Conservation (phyloP, 768 basidiomycete species). For the Termitomyces titanicus region DNA sequence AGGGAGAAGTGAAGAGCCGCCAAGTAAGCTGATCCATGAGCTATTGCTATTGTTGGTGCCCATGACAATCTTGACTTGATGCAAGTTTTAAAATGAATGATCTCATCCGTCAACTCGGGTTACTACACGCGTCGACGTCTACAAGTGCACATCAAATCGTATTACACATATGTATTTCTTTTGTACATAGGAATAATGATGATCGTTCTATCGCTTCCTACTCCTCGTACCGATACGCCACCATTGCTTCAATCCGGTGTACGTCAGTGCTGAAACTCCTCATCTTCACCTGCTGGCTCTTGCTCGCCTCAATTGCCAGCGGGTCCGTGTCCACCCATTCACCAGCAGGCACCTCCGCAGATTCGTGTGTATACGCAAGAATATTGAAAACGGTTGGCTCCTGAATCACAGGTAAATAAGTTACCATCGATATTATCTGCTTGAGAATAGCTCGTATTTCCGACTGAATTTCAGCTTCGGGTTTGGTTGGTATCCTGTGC, state of each 20-base stretch:
- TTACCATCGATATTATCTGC: constrained; percentile 96
- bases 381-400: constrained; percentile 98
- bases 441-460: constrained; percentile 98
- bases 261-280: constrained; percentile 96
- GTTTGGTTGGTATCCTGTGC: constrained; percentile 54
- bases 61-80: constrained; percentile 24
- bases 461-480: constrained; percentile 88
- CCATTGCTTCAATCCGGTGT: constrained; percentile 98
- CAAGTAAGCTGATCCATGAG: constrained; percentile 8
- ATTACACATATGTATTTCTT: too few species aligned
- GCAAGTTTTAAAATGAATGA: constrained; percentile 9
- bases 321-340: constrained; percentile 98
- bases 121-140: too few species aligned
- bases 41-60: constrained; percentile 17
- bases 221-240: constrained; percentile 92
- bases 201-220: too few species aligned
- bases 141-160: too few species aligned
- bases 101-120: constrained; percentile 24
- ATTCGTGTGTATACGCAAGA: constrained; percentile 89
- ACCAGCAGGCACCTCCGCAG: constrained; percentile 85
- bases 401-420: constrained; percentile 93
- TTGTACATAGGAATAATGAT: too few species aligned
- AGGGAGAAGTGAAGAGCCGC: constrained; percentile 12
- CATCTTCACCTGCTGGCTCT: constrained; percentile 92
- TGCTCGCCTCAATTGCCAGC: constrained; percentile 86